Base-by-base conservation (phyloP, 257 asterid genomes). In the Ballota nigra region DNA sequence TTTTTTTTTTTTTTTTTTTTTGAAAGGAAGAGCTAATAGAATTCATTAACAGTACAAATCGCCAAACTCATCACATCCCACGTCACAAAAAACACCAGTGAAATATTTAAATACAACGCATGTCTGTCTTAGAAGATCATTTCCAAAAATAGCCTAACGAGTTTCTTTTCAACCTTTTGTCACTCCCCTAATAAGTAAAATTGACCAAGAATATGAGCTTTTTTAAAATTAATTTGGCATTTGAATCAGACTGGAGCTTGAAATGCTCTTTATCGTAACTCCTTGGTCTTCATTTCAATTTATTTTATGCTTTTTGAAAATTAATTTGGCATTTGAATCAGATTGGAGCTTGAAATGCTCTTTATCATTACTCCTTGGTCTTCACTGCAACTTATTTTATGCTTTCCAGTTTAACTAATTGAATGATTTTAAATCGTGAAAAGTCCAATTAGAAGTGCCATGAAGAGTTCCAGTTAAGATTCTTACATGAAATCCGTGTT, bases 401-500 rank as follows among this genome's bases (percentile, higher is more conserved):
- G 64, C 31, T 26, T 53, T 36, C 51, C 11, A 28, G n/a, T 22
- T 45, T 13, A 26, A 24, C 7, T 74, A 43, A 43, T 38, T 51
- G 51, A 49, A 34, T 6, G 19, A 47, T 38, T 45, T 2, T 1
- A 40, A 59, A 18, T 52, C 41, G 22, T 31, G 36, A 58, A 36
- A 31, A 57, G 38, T 67, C 16, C 8, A 18, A 60, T 28, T 13
- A 62, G 56, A 34, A 49, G 12, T 13, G 19, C 19, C 31, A 38
- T 51, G 56, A 34, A 51, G 19, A 31, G 31, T 69, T 36, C 8
- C 6, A 45, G 59, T 65, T 5, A 28, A 62, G 29, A 70, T 40
- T 49, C 89, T 76, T 85, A 90, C 97, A 86, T 71, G 79, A 52
- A 60, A 43, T 85, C 79, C 1, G 86, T 62, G 18, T 53, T 5